These are phyloP conservation scores for Nicotiana paniculata DNA, from an alignment of 257 asterid species.

Conservation along the genomic window DNA sequence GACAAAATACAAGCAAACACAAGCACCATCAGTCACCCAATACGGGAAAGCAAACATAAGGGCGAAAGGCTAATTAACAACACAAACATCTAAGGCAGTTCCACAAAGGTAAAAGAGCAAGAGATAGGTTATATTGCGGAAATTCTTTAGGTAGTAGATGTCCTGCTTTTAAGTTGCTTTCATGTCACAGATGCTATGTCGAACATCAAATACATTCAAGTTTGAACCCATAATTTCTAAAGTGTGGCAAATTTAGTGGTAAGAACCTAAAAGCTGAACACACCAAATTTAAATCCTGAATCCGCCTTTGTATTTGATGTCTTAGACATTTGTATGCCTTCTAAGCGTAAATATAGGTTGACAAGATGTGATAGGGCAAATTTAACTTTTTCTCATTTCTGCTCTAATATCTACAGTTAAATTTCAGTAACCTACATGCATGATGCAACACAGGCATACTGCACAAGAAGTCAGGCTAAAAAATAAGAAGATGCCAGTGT, in stretches of 20 bases:
- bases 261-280: no score
- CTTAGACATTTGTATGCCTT: background rate
- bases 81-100: background rate
- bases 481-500: background rate
- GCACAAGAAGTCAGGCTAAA: background rate
- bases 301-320: background rate
- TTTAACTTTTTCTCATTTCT: background rate
- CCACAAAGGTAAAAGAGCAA: background rate
- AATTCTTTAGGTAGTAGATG: background rate
- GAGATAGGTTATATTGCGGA: background rate
- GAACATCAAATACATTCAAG: background rate
- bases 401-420: background rate
- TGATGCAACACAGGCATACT: background rate
- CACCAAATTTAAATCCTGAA: no score
- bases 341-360: background rate
- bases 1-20: background rate
- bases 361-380: background rate
- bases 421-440: background rate
- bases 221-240: no score
- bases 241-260: no score
- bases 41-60: background rate
- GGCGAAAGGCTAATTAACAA: background rate
- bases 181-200: background rate
- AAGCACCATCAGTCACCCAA: background rate
- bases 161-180: background rate